A percentile compares a stretch with the other conserved stretches of the same genome.
These are phyloP conservation scores for Patellaria atrata DNA, from an alignment of 495 filamentous ascomycete genomes.

Conservation along the genomic window DNA sequence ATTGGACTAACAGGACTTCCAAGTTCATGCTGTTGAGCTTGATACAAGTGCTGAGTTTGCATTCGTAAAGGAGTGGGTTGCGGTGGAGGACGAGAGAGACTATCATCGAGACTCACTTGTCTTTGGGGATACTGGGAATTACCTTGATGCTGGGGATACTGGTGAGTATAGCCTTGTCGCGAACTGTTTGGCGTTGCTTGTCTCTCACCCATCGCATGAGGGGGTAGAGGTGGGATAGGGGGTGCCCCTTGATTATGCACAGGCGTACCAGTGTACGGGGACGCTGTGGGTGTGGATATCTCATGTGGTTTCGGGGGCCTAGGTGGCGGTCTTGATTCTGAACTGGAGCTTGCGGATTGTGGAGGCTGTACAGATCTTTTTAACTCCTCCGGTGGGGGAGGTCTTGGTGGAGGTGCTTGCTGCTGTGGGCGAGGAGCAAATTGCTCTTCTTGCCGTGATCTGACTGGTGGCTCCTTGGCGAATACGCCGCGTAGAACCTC, in stretches of 20 bases:
- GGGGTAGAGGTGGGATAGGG: constrained; percentile 17
- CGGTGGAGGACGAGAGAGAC: constrained; percentile 4
- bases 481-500: constrained; percentile 77
- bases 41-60: constrained; percentile 10
- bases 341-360: constrained; percentile 27
- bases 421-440: constrained; percentile 11
- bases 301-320: constrained; percentile 26
- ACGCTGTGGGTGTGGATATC: constrained; percentile 10
- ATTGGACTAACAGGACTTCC: constrained; percentile 20
- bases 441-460: constrained; percentile 49
- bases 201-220: constrained; percentile 5
- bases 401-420: constrained; percentile 46
- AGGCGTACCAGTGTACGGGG: too few species aligned
- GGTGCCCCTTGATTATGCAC: constrained; percentile 12
- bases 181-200: background rate
- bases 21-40: constrained; percentile 9
- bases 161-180: constrained; percentile 6
- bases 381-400: constrained; percentile 55
- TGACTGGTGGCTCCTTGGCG: constrained; percentile 84
- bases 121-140: constrained; percentile 13
- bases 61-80: constrained; percentile 8
- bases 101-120: constrained; percentile 12
- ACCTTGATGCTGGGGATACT: constrained; percentile 5
- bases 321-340: constrained; percentile 26
- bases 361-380: constrained; percentile 20